Conservation (phyloP, 805 yeast species). For the Torulaspora delbrueckii region DNA sequence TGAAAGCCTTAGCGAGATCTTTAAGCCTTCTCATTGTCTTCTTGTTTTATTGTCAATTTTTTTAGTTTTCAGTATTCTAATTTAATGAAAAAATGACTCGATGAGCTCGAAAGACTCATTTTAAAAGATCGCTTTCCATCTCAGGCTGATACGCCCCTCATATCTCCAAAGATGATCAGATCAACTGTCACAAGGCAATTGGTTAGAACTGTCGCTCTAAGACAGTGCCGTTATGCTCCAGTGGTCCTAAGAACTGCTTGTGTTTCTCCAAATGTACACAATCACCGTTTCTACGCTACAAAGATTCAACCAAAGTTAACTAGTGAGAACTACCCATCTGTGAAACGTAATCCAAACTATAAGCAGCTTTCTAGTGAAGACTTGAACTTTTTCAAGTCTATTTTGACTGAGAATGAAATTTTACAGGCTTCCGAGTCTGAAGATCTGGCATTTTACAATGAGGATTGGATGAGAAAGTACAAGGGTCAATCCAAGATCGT, state of each 20-base stretch:
- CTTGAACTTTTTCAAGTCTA: slow-evolving; percentile 51
- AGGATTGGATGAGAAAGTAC: slow-evolving; percentile 93
- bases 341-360: slow-evolving; percentile 48
- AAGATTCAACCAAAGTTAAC: slow-evolving; percentile 44
- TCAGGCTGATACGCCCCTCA: neutral
- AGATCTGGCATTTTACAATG: slow-evolving; percentile 69
- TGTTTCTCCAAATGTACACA: neutral
- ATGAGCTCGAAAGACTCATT: neutral
- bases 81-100: neutral
- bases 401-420: slow-evolving; percentile 49
- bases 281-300: slow-evolving; percentile 16
- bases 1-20: too few species aligned
- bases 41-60: neutral
- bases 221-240: neutral
- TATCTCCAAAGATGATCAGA: slow-evolving; percentile 6
- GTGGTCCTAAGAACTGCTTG: neutral
- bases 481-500: slow-evolving; percentile 80
- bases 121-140: too few species aligned
- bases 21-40: too few species aligned
- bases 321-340: slow-evolving; percentile 60
- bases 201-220: slow-evolving; percentile 4
- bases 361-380: slow-evolving; percentile 53
- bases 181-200: slow-evolving; percentile 7
- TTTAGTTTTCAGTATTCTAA: neutral
- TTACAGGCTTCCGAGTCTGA: slow-evolving; percentile 47